Conservation (phyloP, 768 basidiomycete species). For the Nidularia sp. region DNA sequence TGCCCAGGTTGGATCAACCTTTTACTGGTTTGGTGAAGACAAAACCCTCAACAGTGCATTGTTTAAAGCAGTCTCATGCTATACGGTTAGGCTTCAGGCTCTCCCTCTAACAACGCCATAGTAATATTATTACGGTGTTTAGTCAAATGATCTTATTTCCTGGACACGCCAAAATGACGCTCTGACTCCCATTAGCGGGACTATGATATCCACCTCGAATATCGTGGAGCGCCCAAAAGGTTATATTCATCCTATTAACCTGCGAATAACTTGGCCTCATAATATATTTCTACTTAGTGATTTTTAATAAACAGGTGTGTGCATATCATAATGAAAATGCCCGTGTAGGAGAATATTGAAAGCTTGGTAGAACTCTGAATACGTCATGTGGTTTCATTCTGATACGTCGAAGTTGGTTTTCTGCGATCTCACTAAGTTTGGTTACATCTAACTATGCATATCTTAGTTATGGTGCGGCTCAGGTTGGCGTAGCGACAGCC, state of each 20-base stretch:
- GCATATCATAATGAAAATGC: background rate
- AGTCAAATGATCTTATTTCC: conserved; percentile 47
- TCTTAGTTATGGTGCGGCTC: conserved; percentile 56
- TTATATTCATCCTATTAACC: conserved; percentile 10
- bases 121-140: background rate
- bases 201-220: conserved; percentile 52
- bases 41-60: conserved; percentile 50
- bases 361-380: conserved; percentile 46
- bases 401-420: conserved; percentile 48
- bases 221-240: conserved; percentile 66
- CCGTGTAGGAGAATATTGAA: background rate
- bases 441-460: background rate
- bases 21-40: conserved; percentile 64
- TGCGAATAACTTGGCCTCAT: background rate
- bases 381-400: conserved; percentile 73
- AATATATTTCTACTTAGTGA: conserved; percentile 23
- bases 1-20: conserved; percentile 45
- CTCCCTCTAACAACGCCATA: background rate
- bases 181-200: conserved; percentile 46
- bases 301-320: conserved; percentile 47
- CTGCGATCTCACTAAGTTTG: no score
- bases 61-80: conserved; percentile 59
- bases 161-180: conserved; percentile 62
- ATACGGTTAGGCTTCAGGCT: conserved; percentile 28
- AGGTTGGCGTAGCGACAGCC: conserved; percentile 59